Base-by-base conservation (phyloP, 805 yeast species). In the Nematodospora valgi region DNA sequence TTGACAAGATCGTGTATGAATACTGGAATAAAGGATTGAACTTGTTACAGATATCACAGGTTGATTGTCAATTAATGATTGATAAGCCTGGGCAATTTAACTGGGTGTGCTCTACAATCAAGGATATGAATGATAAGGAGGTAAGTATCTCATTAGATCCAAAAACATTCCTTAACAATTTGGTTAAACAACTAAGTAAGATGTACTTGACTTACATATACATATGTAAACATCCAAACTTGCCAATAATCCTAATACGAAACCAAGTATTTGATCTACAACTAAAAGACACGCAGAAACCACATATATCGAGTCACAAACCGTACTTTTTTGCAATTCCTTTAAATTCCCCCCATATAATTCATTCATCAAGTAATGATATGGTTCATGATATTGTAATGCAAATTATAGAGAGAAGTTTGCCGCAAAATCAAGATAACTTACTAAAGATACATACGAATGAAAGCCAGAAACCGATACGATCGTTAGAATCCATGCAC, bases 241-340 rank as follows among this genome's bases (percentile, higher is more conserved):
- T 75, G 27, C 86, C 88, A 0, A 46, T 82, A 39, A 58, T 78
- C 2, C 56, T 85, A 16, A 66, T 82, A 6, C 56, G 94, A 32
- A 65, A 85, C 15, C 94, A 84, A 49, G 69, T 83, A 27, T 84
- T 79, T 51, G 91, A 85, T 40, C 35, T 62, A 31, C 50, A 55
- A 19, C 41, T 46, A 9, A 43, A 43, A 9, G 27, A 39, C 12
- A 37, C 37, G 13, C 34, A 40, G 17, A 42, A 58, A 34, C 72
- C 70, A 7, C 77, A 61, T 41, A 63, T 78, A 5, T 42, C 70
- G 0, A 76, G 87, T 0, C 66, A 79, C 39, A 72, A 62, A 40
- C 83, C 93, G 0, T 75, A 70, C 42, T 84, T 81, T 45, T 48
- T 86, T 11, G 86, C 81, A 0, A 60, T 85, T 2, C 89, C 91